These are phyloP conservation scores for Penicillium ochrochloron DNA, from an alignment of 495 filamentous ascomycete genomes.

Conservation along the genomic window DNA sequence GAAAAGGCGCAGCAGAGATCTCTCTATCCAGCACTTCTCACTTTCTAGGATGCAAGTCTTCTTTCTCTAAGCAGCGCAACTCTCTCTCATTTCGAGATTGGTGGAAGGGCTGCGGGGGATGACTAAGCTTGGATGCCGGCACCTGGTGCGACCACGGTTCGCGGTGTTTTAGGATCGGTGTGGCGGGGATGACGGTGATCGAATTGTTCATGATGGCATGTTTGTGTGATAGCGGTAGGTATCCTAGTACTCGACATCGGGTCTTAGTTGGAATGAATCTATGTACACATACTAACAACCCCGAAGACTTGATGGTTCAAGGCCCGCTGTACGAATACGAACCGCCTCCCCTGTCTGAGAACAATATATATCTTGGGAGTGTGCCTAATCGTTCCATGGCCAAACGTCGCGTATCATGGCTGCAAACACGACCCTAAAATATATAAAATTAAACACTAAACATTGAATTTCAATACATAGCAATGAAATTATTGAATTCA, in stretches of 20 bases:
- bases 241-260: too few relatives aligned
- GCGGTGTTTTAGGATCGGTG: not conserved
- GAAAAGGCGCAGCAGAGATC: not conserved
- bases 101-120: not conserved
- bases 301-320: too few relatives aligned
- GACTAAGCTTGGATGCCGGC: conserved; percentile 4
- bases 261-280: too few relatives aligned
- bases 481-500: not conserved
- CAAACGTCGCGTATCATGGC: not conserved
- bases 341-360: not conserved
- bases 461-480: not conserved
- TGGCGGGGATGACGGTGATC: not conserved
- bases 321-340: too few relatives aligned
- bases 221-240: too few relatives aligned
- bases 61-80: not conserved
- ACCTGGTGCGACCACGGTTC: not conserved
- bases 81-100: not conserved
- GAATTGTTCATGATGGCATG: not conserved
- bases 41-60: not conserved
- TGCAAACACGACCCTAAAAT: not conserved
- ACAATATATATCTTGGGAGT: not conserved
- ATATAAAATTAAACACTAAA: not conserved
- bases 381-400: not conserved
- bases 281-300: too few relatives aligned
- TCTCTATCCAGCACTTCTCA: not conserved